Evolutionary conservation across 169 alveolate species (phyloP).

Genomic region (Eimeria necatrix): DNA sequence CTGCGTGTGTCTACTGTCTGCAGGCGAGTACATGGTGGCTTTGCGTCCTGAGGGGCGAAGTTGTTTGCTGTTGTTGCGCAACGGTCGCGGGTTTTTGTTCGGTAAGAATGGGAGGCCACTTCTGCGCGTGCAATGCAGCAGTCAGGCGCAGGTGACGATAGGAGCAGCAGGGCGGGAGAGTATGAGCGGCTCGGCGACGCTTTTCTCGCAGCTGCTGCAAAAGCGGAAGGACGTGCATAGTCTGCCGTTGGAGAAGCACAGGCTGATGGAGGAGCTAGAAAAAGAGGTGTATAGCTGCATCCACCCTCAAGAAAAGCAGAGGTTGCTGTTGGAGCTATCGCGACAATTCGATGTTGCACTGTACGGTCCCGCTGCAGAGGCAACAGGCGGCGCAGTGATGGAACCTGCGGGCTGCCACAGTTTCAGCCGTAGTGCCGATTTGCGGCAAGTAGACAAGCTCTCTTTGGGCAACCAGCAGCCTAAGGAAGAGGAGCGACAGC

Average conservation of each 20-base stretch:
- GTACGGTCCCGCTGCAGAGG: neutral
- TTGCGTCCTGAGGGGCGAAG: slow-evolving; percentile 75
- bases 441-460: neutral
- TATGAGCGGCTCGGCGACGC: neutral
- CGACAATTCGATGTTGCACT: neutral
- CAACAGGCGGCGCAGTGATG: neutral
- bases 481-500: slow-evolving; percentile 39
- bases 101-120: slow-evolving; percentile 27
- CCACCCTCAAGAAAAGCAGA: slow-evolving; percentile 5
- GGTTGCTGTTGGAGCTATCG: slow-evolving; percentile 54
- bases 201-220: neutral
- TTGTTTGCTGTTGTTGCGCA: slow-evolving; percentile 51
- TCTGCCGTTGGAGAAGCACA: slow-evolving; percentile 16
- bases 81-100: slow-evolving; percentile 7
- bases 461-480: slow-evolving; percentile 31
- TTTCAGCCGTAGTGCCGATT: neutral
- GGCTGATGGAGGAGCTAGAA: neutral
- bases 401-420: neutral
- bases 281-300: neutral
- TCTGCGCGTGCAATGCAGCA: slow-evolving; percentile 61
- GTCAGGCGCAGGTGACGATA: neutral
- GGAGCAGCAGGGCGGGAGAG: slow-evolving; percentile 13
- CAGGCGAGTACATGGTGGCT: slow-evolving; percentile 59
- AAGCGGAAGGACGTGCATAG: neutral
- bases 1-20: slow-evolving; percentile 15